phyloP scores from a whole-genome alignment of 495 filamentous ascomycete genomes.

The Lasiosphaeria hispida region DNA sequence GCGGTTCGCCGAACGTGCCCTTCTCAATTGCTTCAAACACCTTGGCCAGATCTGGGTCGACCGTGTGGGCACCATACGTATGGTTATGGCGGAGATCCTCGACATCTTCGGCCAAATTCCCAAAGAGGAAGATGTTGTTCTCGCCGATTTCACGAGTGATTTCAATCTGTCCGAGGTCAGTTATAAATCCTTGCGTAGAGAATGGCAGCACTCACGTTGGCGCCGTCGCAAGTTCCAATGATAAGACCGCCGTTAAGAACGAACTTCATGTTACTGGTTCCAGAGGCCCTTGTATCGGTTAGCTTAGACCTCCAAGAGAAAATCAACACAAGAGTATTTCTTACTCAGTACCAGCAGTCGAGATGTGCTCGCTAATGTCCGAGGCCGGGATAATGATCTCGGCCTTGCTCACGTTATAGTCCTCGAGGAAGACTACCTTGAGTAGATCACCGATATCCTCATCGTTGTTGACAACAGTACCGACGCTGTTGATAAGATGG shows the following conservation, averaged over 20 bases:
- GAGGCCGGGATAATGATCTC: conserved; percentile 94
- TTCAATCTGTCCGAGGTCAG: conserved; percentile 66
- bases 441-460: conserved; percentile 86
- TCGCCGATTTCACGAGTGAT: conserved; percentile 97
- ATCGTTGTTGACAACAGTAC: conserved; percentile 88
- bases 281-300: conserved; percentile 43
- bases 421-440: conserved; percentile 95
- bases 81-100: conserved; percentile 93
- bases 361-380: conserved; percentile 98
- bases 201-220: conserved; percentile 66
- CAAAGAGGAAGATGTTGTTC: conserved; percentile 97
- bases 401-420: conserved; percentile 99
- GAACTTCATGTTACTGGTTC: conserved; percentile 94
- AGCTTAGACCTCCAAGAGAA: conserved; percentile 32
- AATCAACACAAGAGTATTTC: conserved; percentile 38
- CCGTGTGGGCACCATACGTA: conserved; percentile 70
- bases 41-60: conserved; percentile 70
- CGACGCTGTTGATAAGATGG: conserved; percentile 91
- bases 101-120: conserved; percentile 93
- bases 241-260: conserved; percentile 95
- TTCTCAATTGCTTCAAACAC: conserved; percentile 82
- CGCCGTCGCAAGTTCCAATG: conserved; percentile 96
- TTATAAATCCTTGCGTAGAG: background rate
- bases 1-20: conserved; percentile 73
- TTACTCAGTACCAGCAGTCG: conserved; percentile 89